These are phyloP conservation scores for Capronia epimyces DNA, from an alignment of 2,329 filamentous ascomycete genomes.

Conservation along the genomic window DNA sequence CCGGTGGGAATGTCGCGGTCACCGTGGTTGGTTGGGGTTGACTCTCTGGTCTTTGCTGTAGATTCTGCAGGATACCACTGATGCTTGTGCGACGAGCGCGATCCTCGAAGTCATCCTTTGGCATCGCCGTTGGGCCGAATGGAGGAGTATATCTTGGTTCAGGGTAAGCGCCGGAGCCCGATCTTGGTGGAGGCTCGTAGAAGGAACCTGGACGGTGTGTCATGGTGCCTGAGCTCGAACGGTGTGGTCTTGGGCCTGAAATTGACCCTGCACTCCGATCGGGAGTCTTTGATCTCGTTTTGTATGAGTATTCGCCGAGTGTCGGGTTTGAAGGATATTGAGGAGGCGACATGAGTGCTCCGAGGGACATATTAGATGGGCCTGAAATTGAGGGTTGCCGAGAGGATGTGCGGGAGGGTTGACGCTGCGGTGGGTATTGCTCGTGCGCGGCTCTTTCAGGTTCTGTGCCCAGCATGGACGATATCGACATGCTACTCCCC, in stretches of 20 bases:
- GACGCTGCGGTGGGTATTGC: conserved; percentile 36
- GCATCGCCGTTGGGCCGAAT: conserved; percentile 10
- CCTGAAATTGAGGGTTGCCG: conserved; percentile 32
- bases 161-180: conserved; percentile 6
- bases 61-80: conserved; percentile 40
- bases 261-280: conserved; percentile 43
- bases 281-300: conserved; percentile 66
- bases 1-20: conserved; percentile 9
- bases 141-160: conserved; percentile 19
- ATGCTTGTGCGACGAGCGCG: conserved; percentile 40
- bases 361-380: conserved; percentile 33
- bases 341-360: conserved; percentile 42
- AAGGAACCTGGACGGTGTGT: conserved; percentile 23
- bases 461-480: conserved; percentile 61
- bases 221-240: conserved; percentile 28
- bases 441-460: conserved; percentile 42
- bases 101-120: conserved; percentile 25
- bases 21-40: conserved; percentile 23
- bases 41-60: conserved; percentile 40
- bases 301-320: conserved; percentile 56
- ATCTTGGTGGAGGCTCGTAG: conserved; percentile 14
- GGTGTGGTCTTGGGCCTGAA: conserved; percentile 34
- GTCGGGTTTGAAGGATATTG: conserved; percentile 40
- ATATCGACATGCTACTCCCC: conserved; percentile 66
- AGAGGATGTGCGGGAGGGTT: conserved; percentile 36